These are phyloP conservation scores for Beauveria scarabaeidicola DNA, from an alignment of 2,329 filamentous ascomycete genomes.

Conservation along the genomic window DNA sequence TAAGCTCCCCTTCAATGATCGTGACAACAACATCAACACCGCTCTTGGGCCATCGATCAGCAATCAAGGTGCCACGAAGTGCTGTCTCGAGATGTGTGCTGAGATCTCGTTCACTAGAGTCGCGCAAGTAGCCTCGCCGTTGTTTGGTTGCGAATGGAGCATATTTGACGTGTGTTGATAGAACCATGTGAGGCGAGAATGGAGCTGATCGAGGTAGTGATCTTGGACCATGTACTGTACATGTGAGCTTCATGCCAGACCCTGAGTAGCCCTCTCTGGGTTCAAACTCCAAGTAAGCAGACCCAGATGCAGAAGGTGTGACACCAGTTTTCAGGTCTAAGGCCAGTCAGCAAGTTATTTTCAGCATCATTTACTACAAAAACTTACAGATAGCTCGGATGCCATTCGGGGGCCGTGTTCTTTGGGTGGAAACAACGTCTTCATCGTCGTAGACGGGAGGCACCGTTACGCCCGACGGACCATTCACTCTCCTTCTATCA, in stretches of 20 bases:
- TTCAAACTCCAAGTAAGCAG: conserved; percentile 71
- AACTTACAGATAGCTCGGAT: conserved; percentile 52
- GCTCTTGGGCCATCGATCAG: conserved; percentile 96
- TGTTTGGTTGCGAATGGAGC: conserved; percentile 84
- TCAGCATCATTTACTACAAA: not conserved
- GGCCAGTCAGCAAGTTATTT: conserved; percentile 9
- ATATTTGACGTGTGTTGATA: conserved; percentile 93
- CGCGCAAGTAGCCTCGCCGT: conserved; percentile 76
- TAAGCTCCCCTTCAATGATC: conserved; percentile 86
- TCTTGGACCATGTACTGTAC: conserved; percentile 86
- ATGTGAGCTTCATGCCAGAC: conserved; percentile 80
- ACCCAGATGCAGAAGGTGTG: conserved; percentile 87
- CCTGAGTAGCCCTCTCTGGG: conserved; percentile 37
- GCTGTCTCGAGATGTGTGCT: conserved; percentile 88
- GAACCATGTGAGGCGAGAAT: conserved; percentile 85
- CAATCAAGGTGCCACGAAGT: conserved; percentile 79
- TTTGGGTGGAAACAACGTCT: conserved; percentile 34
- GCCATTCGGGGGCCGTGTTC: conserved; percentile 56
- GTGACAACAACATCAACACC: conserved; percentile 93
- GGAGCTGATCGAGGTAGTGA: conserved; percentile 82
- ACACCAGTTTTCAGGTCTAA: conserved; percentile 84
- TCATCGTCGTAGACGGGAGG: conserved; percentile 61
- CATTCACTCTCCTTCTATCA: conserved; percentile 85
- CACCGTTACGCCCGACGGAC: conserved; percentile 67
- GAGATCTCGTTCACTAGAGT: conserved; percentile 79